Evolutionary conservation across 805 yeast species (phyloP).

Genomic region (Ogataea naganishii): DNA sequence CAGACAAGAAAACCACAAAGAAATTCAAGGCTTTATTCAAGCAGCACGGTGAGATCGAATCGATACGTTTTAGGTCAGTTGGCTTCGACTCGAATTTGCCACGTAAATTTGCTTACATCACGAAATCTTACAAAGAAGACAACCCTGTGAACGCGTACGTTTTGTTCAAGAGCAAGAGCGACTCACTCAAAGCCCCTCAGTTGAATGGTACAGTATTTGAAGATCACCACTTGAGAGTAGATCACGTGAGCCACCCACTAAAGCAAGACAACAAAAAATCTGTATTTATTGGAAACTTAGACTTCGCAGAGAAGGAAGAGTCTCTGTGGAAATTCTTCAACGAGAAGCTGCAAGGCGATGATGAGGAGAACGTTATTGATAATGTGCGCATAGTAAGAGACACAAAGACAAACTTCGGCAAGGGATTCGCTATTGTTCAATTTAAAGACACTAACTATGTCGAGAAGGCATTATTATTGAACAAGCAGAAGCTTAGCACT

Average conservation of each 20-base stretch:
- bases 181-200: slow-evolving; percentile 34
- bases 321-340: slow-evolving; percentile 76
- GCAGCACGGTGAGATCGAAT: slow-evolving; percentile 47
- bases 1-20: slow-evolving; percentile 52
- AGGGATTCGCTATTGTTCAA: slow-evolving; percentile 95
- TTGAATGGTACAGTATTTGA: slow-evolving; percentile 64
- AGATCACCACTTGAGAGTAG: slow-evolving; percentile 78
- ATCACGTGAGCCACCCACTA: slow-evolving; percentile 87
- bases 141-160: slow-evolving; percentile 84
- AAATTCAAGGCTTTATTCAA: slow-evolving; percentile 57
- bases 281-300: slow-evolving; percentile 88
- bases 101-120: slow-evolving; percentile 82
- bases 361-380: slow-evolving; percentile 49
- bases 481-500: slow-evolving; percentile 50
- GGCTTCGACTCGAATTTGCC: slow-evolving; percentile 85
- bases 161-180: slow-evolving; percentile 54
- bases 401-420: slow-evolving; percentile 87
- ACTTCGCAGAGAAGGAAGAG: slow-evolving; percentile 90
- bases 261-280: slow-evolving; percentile 77
- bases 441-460: slow-evolving; percentile 68
- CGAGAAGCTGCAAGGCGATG: slow-evolving; percentile 28
- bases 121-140: slow-evolving; percentile 65
- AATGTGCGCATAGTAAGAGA: slow-evolving; percentile 89
- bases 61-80: slow-evolving; percentile 86
- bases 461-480: slow-evolving; percentile 68